Evolutionary conservation across 306 rosid genomes (phyloP), one percentile per base, ranked within the genome.

Genomic region (Cucumis hystrix): DNA sequence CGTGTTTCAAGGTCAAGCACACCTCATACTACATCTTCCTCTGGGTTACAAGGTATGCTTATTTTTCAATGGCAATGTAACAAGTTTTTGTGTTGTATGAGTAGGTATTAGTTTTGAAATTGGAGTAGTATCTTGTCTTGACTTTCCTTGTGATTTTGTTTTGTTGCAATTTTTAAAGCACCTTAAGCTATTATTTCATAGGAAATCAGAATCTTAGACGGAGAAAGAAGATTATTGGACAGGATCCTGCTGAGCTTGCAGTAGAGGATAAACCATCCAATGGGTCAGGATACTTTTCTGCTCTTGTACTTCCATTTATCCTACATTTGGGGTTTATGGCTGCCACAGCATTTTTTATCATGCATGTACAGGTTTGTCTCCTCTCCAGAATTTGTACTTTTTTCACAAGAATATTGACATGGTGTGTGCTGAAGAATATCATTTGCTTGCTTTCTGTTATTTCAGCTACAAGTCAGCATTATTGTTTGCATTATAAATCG

Each of bases 331-430:
- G 87, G 78, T 87, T 95, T 85, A 85, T 95, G 94, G 88, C 90
- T 68, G 83, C 87, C 78, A 88, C 91, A n/a, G 90, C 87, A 61
- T 88, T 95, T 80, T 77, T 95, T 80, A 89, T 95, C 86, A 89
- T 89, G 98, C 97, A 92, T 77, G 98, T 95, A 58, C 96, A 95
- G 97, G 98, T 92, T 77, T 74, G 93, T 76, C 47, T 69, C 66
- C 40, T 64, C 41, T 74, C 58, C n/a, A 37, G 1, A 74, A 33
- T 54, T 52, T 49, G 13, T 21, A 9, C 23, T 6, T 54, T n/a
- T 54, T 49, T 74, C 7, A 0, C 54, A 28, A 70, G 13, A 6
- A 63, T 33, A 33, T 30, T 7, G 0, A 10, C 4, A 21, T 21
- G 30, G 67, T 14, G 75, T 23, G n/a, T 69, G 39, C 39, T 45